Evolutionary conservation across 108 stramenopile species (phyloP), one percentile per base, ranked within the genome.

Genomic region (Bacterosira constricta): DNA sequence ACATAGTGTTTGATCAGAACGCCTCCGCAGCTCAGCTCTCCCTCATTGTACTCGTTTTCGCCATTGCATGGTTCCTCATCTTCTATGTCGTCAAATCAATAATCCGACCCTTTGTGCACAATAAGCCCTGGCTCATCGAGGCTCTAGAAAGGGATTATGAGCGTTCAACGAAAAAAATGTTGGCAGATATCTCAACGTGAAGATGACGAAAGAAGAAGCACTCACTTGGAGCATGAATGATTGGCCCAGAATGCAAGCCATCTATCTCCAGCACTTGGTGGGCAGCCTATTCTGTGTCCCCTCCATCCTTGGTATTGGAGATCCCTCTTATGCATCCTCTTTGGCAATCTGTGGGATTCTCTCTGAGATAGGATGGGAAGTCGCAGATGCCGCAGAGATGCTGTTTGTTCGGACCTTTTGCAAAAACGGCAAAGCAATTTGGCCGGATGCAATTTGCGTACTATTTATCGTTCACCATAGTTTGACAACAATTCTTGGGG

Each of bases 321-420:
- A 63, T 34, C 56, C 60, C 17, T 36, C 47, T 15, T 34, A 36
- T 29, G 49, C 75, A 6, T 66, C 75, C 4, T 57, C 65, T 15
- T 38, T 76, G 21, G 75, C 75, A 13, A 37, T 54, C 17, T 45
- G 37, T 10, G 75, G 75, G 9, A 7, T 76, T 0, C 45, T 76
- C 0, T 51, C 47, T 12, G 75, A 76, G n/a, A 76, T 76, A 49
- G 75, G 75, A 17, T 76, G 68, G 68, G 75, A 76, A 47, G 23
- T 76, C 18, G 41, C 62, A 47, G 75, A 76, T 36, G 39, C 44
- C 44, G 29, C 54, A 4, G 50, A 45, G 26, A 70, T 69, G 13
- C 12, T 76, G 4, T 61, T 26, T 17, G 23, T 67, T 30, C 58
- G 75, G 15, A 32, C 26, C 13, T 63, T 45, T 31, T 29, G 47